Conservation (phyloP, 805 yeast species). For the Blastobotrys americana region DNA sequence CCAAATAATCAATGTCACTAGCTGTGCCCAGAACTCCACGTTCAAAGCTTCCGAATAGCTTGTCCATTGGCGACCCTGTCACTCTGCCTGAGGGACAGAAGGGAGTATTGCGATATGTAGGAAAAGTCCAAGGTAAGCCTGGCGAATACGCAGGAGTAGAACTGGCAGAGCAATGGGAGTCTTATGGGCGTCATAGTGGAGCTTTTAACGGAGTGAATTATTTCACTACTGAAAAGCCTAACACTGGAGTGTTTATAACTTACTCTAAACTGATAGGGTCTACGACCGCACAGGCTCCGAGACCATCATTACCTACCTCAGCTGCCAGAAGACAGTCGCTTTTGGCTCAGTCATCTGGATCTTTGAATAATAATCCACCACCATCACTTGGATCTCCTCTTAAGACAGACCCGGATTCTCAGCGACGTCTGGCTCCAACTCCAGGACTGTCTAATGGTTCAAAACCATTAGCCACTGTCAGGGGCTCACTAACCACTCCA, state of each 20-base stretch:
- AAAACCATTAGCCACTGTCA: not conserved
- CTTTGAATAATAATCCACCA: not conserved
- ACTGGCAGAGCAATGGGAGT: constrained; percentile 54
- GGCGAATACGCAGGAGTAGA: constrained; percentile 88
- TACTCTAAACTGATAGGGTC: constrained; percentile 25
- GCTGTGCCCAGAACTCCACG: too few species aligned
- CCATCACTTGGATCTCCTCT: not conserved
- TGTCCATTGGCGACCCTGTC: constrained; percentile 30
- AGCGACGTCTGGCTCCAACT: not conserved
- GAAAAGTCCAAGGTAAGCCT: constrained; percentile 60
- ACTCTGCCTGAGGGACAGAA: constrained; percentile 56
- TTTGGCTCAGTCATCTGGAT: not conserved
- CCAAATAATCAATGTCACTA: too few species aligned
- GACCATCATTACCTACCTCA: constrained; percentile 4
- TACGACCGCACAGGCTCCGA: constrained; percentile 4
- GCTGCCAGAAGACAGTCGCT: not conserved
- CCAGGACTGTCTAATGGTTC: not conserved
- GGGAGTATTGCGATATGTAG: constrained; percentile 65
- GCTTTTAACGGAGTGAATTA: constrained; percentile 61
- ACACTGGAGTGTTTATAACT: constrained; percentile 67
- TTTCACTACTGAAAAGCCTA: constrained; percentile 55
- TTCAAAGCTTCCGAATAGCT: too few species aligned
- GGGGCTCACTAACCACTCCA: not conserved
- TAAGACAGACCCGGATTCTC: not conserved
- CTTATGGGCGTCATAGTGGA: constrained; percentile 82